phyloP scores from a whole-genome alignment of 768 basidiomycete genomes.

The Boletus sp. region DNA sequence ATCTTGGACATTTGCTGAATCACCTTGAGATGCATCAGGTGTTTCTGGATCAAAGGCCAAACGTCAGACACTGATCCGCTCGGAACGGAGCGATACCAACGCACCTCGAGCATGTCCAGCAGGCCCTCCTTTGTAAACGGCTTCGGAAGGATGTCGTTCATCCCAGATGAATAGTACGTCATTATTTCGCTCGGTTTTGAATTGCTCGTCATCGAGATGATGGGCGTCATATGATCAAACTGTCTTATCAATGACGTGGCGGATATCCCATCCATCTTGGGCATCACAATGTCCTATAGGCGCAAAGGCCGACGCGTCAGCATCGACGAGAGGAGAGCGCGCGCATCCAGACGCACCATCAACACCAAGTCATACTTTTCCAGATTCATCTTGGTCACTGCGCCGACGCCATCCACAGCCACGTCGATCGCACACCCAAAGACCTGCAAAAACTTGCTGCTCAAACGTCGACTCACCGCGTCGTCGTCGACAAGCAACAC shows the following conservation, averaged over 20 bases:
- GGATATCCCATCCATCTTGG: conserved; percentile 80
- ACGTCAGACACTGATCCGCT: background rate
- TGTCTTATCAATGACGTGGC: conserved; percentile 92
- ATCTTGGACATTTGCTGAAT: conserved; percentile 74
- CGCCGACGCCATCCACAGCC: conserved; percentile 88
- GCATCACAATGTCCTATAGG: conserved; percentile 89
- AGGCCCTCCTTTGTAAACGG: conserved; percentile 95
- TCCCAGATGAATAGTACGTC: conserved; percentile 70
- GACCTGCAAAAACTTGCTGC: conserved; percentile 91
- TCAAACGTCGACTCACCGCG: conserved; percentile 81
- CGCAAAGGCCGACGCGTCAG: background rate
- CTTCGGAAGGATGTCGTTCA: conserved; percentile 97
- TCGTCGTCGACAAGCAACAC: conserved; percentile 96
- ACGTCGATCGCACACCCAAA: conserved; percentile 95
- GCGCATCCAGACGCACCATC: conserved; percentile 60
- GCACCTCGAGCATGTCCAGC: conserved; percentile 86
- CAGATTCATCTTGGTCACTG: conserved; percentile 94
- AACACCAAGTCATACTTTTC: conserved; percentile 95
- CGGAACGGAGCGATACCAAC: background rate
- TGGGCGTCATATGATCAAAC: conserved; percentile 93
- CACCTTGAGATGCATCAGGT: conserved; percentile 81
- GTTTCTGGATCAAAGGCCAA: conserved; percentile 51
- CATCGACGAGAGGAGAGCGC: background rate
- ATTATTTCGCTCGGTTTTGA: conserved; percentile 91
- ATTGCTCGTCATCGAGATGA: conserved; percentile 98